Evolutionary conservation across 1,284 basidiomycete species (phyloP), one percentile per base, ranked within the genome.

Genomic region (Heterobasidion annosum): DNA sequence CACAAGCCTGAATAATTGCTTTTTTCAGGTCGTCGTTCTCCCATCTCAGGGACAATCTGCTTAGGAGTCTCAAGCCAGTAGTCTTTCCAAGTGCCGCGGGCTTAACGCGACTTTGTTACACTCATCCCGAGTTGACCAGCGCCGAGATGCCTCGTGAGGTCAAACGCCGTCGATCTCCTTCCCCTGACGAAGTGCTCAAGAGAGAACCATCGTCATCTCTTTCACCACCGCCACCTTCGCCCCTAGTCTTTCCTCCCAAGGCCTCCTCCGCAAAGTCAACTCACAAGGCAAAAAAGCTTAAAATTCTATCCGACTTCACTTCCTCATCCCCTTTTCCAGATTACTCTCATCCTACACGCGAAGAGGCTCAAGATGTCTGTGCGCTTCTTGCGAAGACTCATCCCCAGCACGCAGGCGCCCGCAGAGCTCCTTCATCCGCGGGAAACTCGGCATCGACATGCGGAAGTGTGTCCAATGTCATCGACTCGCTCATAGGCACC

Each of bases 401-500:
- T 42, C 61, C 63, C 0, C 61, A 70, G 42, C 68, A 66, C 47
- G 56, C 61, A 8, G 50, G 57, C 2, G 54, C 55, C 16, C 62
- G 58, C 43, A 53, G 50, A 15, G 34, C 56, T 2, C 64, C 64
- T 7, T 51, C 59, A 2, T 56, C 62, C 34, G 19, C 32, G 45
- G 42, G 8, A 8, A 50, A 79, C 56, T 75, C 77, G 2, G 76
- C 75, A 1, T 62, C 64, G 51, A 78, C 76, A 1, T 85, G 83
- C 57, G 84, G 82, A 0, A 68, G 72, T 48, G 76, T 78, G 1
- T 77, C 80, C 0, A 78, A 83, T 55, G 83, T 91, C 47, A 74
- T 90, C 50, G 88, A 91, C 60, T 76, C 85, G 0, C 73, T 88
- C 58, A 79, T 91, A 18, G 77, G 81, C 35, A 88, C 85, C 0